Evolutionary conservation across 768 basidiomycete species (phyloP), one percentile per base, ranked within the genome.

Genomic region (Serendipita sp.): DNA sequence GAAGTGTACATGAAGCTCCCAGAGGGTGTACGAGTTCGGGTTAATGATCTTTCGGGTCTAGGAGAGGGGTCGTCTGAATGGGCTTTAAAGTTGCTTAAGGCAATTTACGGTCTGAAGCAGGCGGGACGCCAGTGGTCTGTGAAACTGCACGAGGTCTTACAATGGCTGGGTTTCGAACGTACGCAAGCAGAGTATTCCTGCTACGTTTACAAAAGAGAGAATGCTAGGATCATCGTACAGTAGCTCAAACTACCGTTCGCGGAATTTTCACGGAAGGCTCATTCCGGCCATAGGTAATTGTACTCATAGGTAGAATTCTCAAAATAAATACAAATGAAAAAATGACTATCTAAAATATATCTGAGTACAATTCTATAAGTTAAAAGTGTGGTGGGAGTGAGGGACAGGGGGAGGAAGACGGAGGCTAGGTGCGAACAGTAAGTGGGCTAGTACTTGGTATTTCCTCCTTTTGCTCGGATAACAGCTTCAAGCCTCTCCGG

Each of bases 1-100:
- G 69, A 70, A 44, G 65, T 74, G 45, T 74, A 72, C 69, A 73
- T 74, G 71, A 28, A 63, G n/a, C 70, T 69, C 51, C 70, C 73
- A 8, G 69, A 70, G 41, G 72, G 71, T 11, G 69, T 67, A 10
- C 11, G 23, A 15, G 32, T 60, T 30, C 15, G 10, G 15, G 11
- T 30, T 15, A n/a, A n/a, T n/a, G 44, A 46, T 11, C 44, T 46
- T 46, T 11, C 11, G 13, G 44, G 44, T n/a, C n/a, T 46, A 46
- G 52, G 30, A 30, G 52, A 54, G 28, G 52, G 52, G 30, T 16
- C 16, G 11, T 10, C 23, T 15, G 23, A 54, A 54, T 54, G 52
- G 52, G 52, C 28, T 30, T 11, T 54, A 15, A 10, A 30, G 18
- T 69, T 72, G 3, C 41, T n/a, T 34, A 72, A 72, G 62, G 66